Percentiles rank a stretch among this genome's conserved stretches.
These are phyloP conservation scores for Anacardium occidentale DNA, from an alignment of 345 rosid genomes.

Conservation along the genomic window DNA sequence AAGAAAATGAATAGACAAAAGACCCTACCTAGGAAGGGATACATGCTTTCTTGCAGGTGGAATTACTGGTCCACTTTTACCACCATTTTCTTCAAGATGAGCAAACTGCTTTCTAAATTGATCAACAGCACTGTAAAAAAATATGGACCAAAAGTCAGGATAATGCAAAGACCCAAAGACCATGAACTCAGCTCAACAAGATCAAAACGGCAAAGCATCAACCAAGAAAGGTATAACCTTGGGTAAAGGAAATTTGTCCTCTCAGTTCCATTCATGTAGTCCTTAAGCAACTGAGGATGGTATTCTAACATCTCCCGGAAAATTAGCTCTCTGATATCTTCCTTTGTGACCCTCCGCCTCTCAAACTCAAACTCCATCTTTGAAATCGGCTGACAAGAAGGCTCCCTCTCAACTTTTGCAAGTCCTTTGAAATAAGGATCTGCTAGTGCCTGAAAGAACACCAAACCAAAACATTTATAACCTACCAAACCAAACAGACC, in stretches of 20 bases:
- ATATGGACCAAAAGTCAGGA: slow-evolving; percentile 13
- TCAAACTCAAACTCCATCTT: slow-evolving; percentile 99
- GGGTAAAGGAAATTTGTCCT: slow-evolving; percentile 90
- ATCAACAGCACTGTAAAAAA: slow-evolving; percentile 72
- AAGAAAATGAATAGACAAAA: background rate
- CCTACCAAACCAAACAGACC: background rate
- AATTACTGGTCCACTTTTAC: slow-evolving; percentile 62
- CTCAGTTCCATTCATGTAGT: slow-evolving; percentile 80
- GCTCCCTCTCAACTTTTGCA: slow-evolving; percentile 91
- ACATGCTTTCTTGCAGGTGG: slow-evolving; percentile 84
- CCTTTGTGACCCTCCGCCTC: slow-evolving; percentile 86
- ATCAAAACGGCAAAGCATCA: background rate
- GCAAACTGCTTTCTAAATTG: slow-evolving; percentile 93
- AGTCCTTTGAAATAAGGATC: slow-evolving; percentile 91
- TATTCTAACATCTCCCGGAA: slow-evolving; percentile 86
- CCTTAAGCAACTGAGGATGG: slow-evolving; percentile 92
- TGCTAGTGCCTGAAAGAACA: slow-evolving; percentile 63
- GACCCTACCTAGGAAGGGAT: slow-evolving; percentile 77
- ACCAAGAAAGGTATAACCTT: slow-evolving; percentile 46
- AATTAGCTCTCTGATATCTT: slow-evolving; percentile 82
- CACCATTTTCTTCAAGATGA: slow-evolving; percentile 79
- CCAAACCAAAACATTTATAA: background rate
- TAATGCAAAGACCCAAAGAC: slow-evolving; percentile 14
- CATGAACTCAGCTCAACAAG: background rate
- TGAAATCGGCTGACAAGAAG: slow-evolving; percentile 86